Percentiles rank a stretch among this genome's conserved stretches.
Conservation (phyloP, 2,329 filamentous ascomycete genomes). For the Aspergillus melleus region DNA sequence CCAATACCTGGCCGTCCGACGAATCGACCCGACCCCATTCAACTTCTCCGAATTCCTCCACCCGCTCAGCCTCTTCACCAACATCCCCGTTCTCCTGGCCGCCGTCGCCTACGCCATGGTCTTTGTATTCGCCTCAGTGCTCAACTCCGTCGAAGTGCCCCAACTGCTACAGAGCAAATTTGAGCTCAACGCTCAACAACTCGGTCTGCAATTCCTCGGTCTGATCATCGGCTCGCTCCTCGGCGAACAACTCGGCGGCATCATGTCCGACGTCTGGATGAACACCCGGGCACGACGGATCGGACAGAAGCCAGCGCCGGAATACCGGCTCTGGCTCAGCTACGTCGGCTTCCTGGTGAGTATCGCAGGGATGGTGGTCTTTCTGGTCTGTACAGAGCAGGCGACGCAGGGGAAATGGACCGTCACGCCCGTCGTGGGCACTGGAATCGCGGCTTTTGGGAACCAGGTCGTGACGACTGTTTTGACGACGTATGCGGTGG, state of each 20-base stretch:
- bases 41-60: conserved; percentile 51
- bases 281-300: conserved; percentile 32
- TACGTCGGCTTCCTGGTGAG: conserved; percentile 54
- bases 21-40: conserved; percentile 55
- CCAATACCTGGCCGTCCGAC: conserved; percentile 45
- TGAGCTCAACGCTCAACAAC: conserved; percentile 57
- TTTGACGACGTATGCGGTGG: conserved; percentile 60
- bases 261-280: conserved; percentile 59
- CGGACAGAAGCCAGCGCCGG: conserved; percentile 46
- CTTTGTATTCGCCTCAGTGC: conserved; percentile 56
- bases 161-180: conserved; percentile 59
- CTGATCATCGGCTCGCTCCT: conserved; percentile 59
- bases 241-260: conserved; percentile 60
- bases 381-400: conserved; percentile 54
- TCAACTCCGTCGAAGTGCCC: conserved; percentile 60
- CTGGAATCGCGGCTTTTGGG: conserved; percentile 54
- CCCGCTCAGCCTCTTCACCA: conserved; percentile 49
- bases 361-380: conserved; percentile 57
- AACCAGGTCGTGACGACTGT: conserved; percentile 65
- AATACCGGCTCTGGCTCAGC: conserved; percentile 58
- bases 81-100: conserved; percentile 52
- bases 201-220: conserved; percentile 60
- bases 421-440: conserved; percentile 57
- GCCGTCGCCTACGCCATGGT: conserved; percentile 57
- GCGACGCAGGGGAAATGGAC: conserved; percentile 51